Evolutionary conservation across 495 filamentous ascomycete genomes (phyloP).

Genomic region (Aspergillus asperescens): DNA sequence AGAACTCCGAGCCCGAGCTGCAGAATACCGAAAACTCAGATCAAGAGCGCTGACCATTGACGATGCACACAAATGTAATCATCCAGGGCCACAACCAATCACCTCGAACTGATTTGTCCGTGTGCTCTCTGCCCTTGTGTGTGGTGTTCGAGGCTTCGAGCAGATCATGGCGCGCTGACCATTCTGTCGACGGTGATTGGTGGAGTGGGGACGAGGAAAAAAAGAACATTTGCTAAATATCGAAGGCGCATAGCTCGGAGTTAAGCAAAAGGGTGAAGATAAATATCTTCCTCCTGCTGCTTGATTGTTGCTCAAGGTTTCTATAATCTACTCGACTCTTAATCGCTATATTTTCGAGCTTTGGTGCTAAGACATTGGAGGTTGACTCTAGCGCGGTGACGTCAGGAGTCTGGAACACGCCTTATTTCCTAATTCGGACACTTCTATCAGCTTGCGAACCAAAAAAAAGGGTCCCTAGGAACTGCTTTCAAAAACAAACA

Average conservation of each 20-base stretch:
- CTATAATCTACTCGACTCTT: background rate
- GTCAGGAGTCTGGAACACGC: slow-evolving; percentile 2
- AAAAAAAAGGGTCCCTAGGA: background rate
- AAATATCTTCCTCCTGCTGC: slow-evolving; percentile 4
- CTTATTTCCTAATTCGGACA: background rate
- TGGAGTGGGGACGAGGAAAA: background rate
- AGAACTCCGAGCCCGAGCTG: background rate
- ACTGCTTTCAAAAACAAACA: background rate
- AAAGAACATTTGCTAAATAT: background rate
- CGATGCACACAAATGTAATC: background rate
- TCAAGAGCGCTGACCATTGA: background rate
- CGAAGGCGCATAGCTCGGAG: background rate
- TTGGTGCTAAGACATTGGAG: background rate
- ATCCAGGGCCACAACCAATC: background rate
- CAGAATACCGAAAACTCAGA: background rate
- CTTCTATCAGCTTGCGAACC: background rate
- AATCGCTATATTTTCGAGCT: background rate
- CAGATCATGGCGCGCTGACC: slow-evolving; percentile 5
- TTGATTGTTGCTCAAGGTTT: background rate
- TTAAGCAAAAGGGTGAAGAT: background rate
- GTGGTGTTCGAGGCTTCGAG: background rate
- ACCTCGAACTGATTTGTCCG: background rate
- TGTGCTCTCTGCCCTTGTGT: too few relatives aligned
- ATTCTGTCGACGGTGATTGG: slow-evolving; percentile 6
- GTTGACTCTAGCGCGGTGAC: background rate